Evolutionary conservation across 2,329 filamentous ascomycete genomes (phyloP), one percentile per base, ranked within the genome.

Genomic region (Ceratocystis huliohia): DNA sequence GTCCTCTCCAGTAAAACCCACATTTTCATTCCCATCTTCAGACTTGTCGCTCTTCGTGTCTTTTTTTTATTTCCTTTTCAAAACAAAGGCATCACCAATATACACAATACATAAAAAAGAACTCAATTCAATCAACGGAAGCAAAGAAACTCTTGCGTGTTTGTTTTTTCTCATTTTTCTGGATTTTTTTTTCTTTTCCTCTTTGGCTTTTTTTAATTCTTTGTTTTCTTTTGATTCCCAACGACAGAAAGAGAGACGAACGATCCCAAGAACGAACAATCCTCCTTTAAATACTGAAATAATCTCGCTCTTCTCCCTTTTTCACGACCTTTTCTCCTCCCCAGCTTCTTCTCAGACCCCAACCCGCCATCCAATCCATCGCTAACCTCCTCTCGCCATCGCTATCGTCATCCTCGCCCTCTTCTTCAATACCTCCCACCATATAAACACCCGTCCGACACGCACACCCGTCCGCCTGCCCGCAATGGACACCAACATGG

Each of bases 401-500:
- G 69, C 69, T 67, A 65, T 66, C 67, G 64, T 61, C 61, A 69
- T 69, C 69, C 64, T 25, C 28, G 50, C n/a, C 28, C 17, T 30
- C 50, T 22, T 56, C 50, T 22, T 20, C 20, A 63, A 65, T 67
- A 68, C 69, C 67, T 65, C 65, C 68, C 53, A 37, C 44, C 67
- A 46, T 66, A 66, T 66, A 20, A 17, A 20, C 66, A 69, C 53
- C 68, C 65, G 67, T 64, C 68, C 68, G 69, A 66, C 68, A 68
- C 63, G 63, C 65, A 68, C 33, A 50, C 63, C 63, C 8, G 61
- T 45, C 53, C 53, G 22, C 25, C 20, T 25, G 22, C 22, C 41
- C 41, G 50, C 59, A 65, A 96, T 96, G 91, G 93, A 99, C 78
- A 96, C 91, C 74, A 96, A 95, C 78, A 99, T 99, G 94, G 93